Conservation (phyloP, 805 yeast genomes). For the Millerago galiae region DNA sequence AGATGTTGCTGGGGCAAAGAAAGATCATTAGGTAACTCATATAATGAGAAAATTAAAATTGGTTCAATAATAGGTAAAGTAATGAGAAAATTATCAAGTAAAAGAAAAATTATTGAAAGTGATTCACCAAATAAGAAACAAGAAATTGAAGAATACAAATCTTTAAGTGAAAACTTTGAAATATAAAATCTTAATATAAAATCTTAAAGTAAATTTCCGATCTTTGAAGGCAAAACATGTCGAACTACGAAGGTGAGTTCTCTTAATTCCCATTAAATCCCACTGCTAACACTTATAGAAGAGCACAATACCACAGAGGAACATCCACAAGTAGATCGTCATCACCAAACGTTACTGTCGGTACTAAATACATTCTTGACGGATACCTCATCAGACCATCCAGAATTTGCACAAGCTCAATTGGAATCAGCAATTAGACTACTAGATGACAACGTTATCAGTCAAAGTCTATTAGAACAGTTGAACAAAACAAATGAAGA, state of each 20-base stretch:
- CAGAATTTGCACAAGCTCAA: slow-evolving; percentile 7
- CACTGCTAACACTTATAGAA: neutral
- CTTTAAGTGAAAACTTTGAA: neutral
- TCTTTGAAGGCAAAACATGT: slow-evolving; percentile 7
- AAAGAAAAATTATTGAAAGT: neutral
- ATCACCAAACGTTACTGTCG: slow-evolving; percentile 16
- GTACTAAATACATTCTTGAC: slow-evolving; percentile 12
- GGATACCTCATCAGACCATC: slow-evolving; percentile 3
- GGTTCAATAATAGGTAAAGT: slow-evolving; percentile 46
- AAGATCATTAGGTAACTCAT: slow-evolving; percentile 33
- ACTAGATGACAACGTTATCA: slow-evolving; percentile 14
- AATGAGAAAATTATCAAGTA: slow-evolving; percentile 37
- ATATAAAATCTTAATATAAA: neutral
- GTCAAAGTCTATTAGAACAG: slow-evolving; percentile 23
- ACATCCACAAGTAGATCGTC: neutral
- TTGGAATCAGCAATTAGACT: slow-evolving; percentile 15
- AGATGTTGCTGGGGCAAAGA: slow-evolving; percentile 53
- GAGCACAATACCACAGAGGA: slow-evolving; percentile 1
- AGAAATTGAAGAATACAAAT: neutral
- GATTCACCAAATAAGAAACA: neutral
- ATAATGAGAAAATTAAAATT: slow-evolving; percentile 41
- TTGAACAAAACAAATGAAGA: slow-evolving; percentile 17
- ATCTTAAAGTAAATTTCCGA: neutral
- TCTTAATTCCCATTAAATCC: neutral
- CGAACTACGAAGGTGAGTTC: slow-evolving; percentile 15